Evolutionary conservation across 2,329 filamentous ascomycete genomes (phyloP).

Genomic region (Fusarium sp.): DNA sequence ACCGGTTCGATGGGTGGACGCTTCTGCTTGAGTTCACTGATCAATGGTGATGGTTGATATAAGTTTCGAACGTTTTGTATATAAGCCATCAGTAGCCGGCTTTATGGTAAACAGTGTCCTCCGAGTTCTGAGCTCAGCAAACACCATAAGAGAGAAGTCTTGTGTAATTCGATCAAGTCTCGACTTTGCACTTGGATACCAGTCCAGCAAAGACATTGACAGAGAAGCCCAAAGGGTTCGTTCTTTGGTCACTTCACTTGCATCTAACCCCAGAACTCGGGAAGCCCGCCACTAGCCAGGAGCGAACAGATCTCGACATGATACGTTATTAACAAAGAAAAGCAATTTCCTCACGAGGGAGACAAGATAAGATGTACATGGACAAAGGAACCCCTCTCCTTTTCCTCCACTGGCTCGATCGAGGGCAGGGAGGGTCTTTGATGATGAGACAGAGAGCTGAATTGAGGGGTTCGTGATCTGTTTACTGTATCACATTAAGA

Average conservation of each 20-base stretch:
- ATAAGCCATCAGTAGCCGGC: neutral
- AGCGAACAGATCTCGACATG: neutral
- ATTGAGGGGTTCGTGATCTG: slow-evolving; percentile 4
- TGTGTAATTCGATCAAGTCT: no score
- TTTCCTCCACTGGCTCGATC: neutral
- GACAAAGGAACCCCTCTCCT: neutral
- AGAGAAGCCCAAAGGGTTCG: neutral
- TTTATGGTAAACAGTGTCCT: neutral
- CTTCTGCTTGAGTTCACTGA: neutral
- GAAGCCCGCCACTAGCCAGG: slow-evolving; percentile 7
- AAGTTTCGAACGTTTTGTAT: neutral
- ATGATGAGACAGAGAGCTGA: slow-evolving; percentile 26
- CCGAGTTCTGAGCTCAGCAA: neutral
- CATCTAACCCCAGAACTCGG: neutral
- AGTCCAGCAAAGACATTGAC: neutral
- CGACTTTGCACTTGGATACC: neutral
- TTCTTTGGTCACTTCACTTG: neutral
- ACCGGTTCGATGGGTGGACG: no score
- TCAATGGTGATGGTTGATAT: neutral
- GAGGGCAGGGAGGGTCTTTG: slow-evolving; percentile 20
- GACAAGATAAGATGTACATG: neutral
- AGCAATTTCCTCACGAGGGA: neutral
- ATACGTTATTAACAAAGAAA: neutral
- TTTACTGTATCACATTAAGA: neutral
- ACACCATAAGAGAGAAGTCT: neutral